Percentiles rank a stretch among this genome's conserved stretches.
Evolutionary conservation across 2,329 filamentous ascomycete genomes (phyloP).

Genomic region (Pyrenophora tritici-repentis): DNA sequence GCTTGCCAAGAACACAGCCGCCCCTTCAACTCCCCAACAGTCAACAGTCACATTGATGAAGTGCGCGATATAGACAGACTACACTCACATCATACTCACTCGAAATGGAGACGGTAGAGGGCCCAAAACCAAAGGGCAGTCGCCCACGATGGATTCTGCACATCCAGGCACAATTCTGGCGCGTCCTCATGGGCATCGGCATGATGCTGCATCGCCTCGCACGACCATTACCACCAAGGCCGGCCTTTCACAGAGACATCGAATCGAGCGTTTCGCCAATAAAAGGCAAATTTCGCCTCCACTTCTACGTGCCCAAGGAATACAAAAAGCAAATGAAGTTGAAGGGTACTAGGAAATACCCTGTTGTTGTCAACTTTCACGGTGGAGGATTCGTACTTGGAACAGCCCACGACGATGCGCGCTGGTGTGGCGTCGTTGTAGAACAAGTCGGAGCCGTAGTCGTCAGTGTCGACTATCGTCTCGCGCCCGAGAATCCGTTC

Average conservation of each 20-base stretch:
- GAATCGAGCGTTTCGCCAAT: constrained; percentile 54
- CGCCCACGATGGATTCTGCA: constrained; percentile 64
- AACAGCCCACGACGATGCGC: constrained; percentile 63
- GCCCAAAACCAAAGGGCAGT: constrained; percentile 26
- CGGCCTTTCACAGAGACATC: constrained; percentile 64
- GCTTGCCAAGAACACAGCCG: constrained; percentile 18
- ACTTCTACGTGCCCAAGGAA: constrained; percentile 65
- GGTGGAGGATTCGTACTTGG: constrained; percentile 68
- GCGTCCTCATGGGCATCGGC: constrained; percentile 69
- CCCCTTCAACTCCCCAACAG: constrained; percentile 8
- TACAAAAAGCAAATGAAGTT: constrained; percentile 52
- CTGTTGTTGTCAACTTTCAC: constrained; percentile 67
- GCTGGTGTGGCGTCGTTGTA: constrained; percentile 64
- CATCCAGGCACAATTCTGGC: constrained; percentile 68
- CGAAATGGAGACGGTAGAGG: constrained; percentile 5
- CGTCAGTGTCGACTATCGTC: constrained; percentile 65
- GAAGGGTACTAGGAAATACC: constrained; percentile 54
- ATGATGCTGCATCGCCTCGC: constrained; percentile 70
- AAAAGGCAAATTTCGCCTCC: constrained; percentile 57
- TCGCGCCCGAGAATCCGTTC: constrained; percentile 65
- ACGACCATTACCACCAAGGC: constrained; percentile 63
- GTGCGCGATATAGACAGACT: constrained; percentile 2
- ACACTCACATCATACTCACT: neutral
- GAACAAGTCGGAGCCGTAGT: constrained; percentile 62
- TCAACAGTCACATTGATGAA: constrained; percentile 12